Conservation (phyloP, 2,329 filamentous ascomycete genomes). For the Pseudogymnoascus sp. region DNA sequence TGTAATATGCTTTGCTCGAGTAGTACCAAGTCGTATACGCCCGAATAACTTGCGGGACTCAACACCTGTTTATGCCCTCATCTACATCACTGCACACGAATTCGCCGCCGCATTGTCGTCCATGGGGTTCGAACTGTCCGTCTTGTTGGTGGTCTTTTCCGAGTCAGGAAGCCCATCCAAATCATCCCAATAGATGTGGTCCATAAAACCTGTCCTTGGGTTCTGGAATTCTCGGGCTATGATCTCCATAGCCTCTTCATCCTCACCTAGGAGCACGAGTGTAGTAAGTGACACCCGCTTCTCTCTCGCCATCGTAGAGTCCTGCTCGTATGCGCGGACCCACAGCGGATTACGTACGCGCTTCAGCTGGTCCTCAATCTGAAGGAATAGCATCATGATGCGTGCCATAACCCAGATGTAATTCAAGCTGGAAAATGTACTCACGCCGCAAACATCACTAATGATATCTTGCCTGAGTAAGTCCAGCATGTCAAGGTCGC, state of each 20-base stretch:
- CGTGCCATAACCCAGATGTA: slow-evolving; percentile 25
- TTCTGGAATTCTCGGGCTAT: slow-evolving; percentile 27
- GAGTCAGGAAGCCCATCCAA: slow-evolving; percentile 13
- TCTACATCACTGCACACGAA: not conserved
- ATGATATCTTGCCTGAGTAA: slow-evolving; percentile 25
- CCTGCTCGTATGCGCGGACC: slow-evolving; percentile 26
- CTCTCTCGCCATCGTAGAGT: slow-evolving; percentile 16
- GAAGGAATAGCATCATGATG: slow-evolving; percentile 23
- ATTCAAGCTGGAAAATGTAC: slow-evolving; percentile 30
- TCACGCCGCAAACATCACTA: slow-evolving; percentile 25
- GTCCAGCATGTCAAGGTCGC: slow-evolving; percentile 18
- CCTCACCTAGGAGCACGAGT: slow-evolving; percentile 22
- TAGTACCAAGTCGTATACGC: not conserved
- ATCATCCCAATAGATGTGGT: slow-evolving; percentile 31
- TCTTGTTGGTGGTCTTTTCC: not conserved
- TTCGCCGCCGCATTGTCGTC: not conserved
- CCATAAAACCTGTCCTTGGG: slow-evolving; percentile 23
- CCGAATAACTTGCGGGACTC: not conserved
- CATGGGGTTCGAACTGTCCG: not conserved
- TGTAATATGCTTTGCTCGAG: not conserved
- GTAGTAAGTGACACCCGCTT: slow-evolving; percentile 24
- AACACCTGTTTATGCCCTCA: not conserved
- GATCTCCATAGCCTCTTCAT: slow-evolving; percentile 29
- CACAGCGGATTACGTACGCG: slow-evolving; percentile 25
- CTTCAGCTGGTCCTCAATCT: slow-evolving; percentile 27